These are phyloP conservation scores for Phyllosticta citrichinensis DNA, from an alignment of 2,329 filamentous ascomycete species.

Conservation along the genomic window DNA sequence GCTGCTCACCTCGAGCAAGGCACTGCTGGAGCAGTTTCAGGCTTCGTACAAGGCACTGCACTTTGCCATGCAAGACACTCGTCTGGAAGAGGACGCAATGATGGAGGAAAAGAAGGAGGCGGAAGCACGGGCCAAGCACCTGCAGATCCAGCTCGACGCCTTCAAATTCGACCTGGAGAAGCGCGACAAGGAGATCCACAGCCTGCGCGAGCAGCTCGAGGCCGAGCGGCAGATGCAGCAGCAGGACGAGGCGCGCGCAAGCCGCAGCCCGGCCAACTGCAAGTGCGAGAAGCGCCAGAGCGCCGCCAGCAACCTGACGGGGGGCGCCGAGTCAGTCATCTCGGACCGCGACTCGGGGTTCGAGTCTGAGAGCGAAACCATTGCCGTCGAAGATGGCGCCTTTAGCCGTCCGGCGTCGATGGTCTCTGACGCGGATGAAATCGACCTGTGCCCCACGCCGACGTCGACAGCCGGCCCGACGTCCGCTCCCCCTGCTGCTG, in stretches of 20 bases:
- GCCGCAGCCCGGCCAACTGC: constrained; percentile 21
- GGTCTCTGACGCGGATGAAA: constrained; percentile 22
- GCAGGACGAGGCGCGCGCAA: constrained; percentile 23
- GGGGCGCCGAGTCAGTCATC: constrained; percentile 6
- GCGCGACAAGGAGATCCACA: constrained; percentile 45
- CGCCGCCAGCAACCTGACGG: constrained; percentile 24
- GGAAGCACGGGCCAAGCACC: constrained; percentile 45
- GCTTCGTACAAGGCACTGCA: constrained; percentile 41
- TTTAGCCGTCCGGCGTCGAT: constrained; percentile 26
- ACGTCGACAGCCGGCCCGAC: constrained; percentile 16
- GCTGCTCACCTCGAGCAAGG: constrained; percentile 46
- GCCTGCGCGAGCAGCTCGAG: constrained; percentile 24
- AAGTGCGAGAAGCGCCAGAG: constrained; percentile 5
- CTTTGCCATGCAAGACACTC: constrained; percentile 36
- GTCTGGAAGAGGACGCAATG: constrained; percentile 46
- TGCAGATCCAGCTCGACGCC: constrained; percentile 52
- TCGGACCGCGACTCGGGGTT: constrained; percentile 44
- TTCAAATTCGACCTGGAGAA: constrained; percentile 44
- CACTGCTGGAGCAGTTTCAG: constrained; percentile 45
- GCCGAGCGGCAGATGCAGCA: constrained; percentile 24
- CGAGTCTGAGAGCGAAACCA: constrained; percentile 47
- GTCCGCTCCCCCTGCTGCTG: constrained; percentile 1
- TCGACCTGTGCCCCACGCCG: constrained; percentile 24
- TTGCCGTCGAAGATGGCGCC: constrained; percentile 25
- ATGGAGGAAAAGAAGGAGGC: constrained; percentile 53